Conservation (phyloP, 2,329 filamentous ascomycete genomes). For the Aspergillus japonicus region DNA sequence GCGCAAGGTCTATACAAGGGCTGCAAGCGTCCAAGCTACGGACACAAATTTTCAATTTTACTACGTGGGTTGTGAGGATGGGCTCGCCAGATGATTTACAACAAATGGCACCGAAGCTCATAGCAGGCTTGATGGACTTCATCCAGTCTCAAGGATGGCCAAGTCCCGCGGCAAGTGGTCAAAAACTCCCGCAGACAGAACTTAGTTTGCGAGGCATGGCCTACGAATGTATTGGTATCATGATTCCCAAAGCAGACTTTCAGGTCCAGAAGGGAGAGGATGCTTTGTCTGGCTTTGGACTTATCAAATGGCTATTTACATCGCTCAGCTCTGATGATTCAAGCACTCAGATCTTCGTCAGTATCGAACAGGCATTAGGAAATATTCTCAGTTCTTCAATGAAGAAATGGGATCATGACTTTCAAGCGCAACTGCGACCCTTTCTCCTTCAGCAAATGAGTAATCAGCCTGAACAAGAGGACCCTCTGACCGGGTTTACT, state of each 20-base stretch:
- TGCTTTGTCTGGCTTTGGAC: slow-evolving; percentile 49
- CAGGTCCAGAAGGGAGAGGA: slow-evolving; percentile 26
- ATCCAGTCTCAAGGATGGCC: slow-evolving; percentile 85
- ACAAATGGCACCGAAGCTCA: slow-evolving; percentile 65
- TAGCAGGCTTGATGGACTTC: slow-evolving; percentile 69
- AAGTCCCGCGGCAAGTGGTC: slow-evolving; percentile 50
- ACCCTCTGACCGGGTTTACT: slow-evolving; percentile 38
- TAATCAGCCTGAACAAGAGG: slow-evolving; percentile 43
- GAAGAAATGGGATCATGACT: slow-evolving; percentile 42
- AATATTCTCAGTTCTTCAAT: slow-evolving; percentile 66
- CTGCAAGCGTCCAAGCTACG: slow-evolving; percentile 78
- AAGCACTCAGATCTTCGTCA: slow-evolving; percentile 71
- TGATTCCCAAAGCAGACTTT: slow-evolving; percentile 56
- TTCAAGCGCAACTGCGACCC: slow-evolving; percentile 47
- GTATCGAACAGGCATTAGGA: slow-evolving; percentile 84
- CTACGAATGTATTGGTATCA: slow-evolving; percentile 85
- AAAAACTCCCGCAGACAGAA: slow-evolving; percentile 59
- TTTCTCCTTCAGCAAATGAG: slow-evolving; percentile 70
- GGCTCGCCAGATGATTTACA: slow-evolving; percentile 62
- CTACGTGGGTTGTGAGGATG: slow-evolving; percentile 81
- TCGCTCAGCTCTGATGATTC: slow-evolving; percentile 78
- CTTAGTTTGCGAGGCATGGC: slow-evolving; percentile 71
- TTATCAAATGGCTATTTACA: slow-evolving; percentile 75
- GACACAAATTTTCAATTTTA: slow-evolving; percentile 78
- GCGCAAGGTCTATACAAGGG: slow-evolving; percentile 51